These are phyloP conservation scores for Aspergillus hiratsukae DNA, from an alignment of 2,329 filamentous ascomycete species.

Conservation along the genomic window DNA sequence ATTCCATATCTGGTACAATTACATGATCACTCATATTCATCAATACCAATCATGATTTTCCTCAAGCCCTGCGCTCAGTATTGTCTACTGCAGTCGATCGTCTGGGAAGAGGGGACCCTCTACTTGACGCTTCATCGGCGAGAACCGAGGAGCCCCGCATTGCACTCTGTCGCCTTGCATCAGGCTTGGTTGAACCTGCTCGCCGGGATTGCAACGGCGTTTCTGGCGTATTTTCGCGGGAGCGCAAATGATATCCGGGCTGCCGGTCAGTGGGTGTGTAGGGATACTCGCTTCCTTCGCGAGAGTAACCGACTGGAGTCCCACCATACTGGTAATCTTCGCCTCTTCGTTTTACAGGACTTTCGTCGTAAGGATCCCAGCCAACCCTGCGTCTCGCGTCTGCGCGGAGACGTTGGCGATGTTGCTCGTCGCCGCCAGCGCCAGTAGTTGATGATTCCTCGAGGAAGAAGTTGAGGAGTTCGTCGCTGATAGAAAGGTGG, in stretches of 20 bases:
- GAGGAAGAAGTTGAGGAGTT: slow-evolving; percentile 84
- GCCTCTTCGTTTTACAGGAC: slow-evolving; percentile 60
- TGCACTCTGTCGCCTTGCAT: slow-evolving; percentile 16
- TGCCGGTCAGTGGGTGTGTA: slow-evolving; percentile 24
- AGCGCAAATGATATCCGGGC: slow-evolving; percentile 27
- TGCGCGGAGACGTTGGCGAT: slow-evolving; percentile 55
- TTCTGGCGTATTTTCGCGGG: slow-evolving; percentile 31
- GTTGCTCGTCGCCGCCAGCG: slow-evolving; percentile 57
- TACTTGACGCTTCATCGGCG: slow-evolving; percentile 13
- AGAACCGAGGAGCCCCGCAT: slow-evolving; percentile 21
- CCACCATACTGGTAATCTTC: slow-evolving; percentile 58
- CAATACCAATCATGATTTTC: slow-evolving; percentile 1
- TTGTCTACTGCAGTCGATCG: slow-evolving; percentile 23
- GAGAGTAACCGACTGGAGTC: slow-evolving; percentile 21
- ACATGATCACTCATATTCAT: slow-evolving; percentile 1
- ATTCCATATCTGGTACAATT: slow-evolving; percentile 4
- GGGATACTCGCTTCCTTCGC: slow-evolving; percentile 20
- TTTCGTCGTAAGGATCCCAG: slow-evolving; percentile 69
- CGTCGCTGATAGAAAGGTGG: slow-evolving; percentile 84
- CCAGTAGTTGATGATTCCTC: slow-evolving; percentile 64
- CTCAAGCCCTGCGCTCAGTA: slow-evolving; percentile 25
- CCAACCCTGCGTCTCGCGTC: slow-evolving; percentile 61
- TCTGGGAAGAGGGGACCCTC: slow-evolving; percentile 33
- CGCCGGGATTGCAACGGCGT: slow-evolving; percentile 18
- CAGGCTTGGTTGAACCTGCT: slow-evolving; percentile 19